A percentile compares a stretch with the other conserved stretches of the same genome.
phyloP scores from a whole-genome alignment of 1,284 basidiomycete genomes.

The Ustilago hordei region DNA sequence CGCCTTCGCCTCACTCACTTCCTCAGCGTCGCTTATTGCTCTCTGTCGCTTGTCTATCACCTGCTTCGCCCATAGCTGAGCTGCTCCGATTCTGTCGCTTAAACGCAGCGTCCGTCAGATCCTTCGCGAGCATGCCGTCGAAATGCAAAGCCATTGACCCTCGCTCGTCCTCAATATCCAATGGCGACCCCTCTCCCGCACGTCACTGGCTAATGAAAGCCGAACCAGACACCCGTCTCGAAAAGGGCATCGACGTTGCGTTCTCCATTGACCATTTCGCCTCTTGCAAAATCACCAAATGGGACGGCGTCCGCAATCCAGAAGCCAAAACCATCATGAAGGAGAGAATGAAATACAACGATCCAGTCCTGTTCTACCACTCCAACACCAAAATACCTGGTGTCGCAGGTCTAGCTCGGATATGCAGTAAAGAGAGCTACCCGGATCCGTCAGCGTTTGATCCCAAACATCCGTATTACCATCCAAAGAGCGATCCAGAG shows the following conservation, averaged over 20 bases:
- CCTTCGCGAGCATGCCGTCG: constrained; percentile 22
- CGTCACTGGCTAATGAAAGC: constrained; percentile 66
- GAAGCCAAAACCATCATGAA: constrained; percentile 93
- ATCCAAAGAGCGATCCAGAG: constrained; percentile 81
- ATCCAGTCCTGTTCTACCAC: constrained; percentile 86
- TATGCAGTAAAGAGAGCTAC: constrained; percentile 40
- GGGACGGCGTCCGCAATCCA: constrained; percentile 92
- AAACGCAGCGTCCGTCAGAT: neutral
- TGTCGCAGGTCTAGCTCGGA: constrained; percentile 66
- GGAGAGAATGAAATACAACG: constrained; percentile 80
- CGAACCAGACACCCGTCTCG: constrained; percentile 63
- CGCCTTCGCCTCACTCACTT: constrained; percentile 1
- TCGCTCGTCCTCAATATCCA: neutral
- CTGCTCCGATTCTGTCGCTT: neutral
- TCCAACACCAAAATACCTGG: constrained; percentile 91
- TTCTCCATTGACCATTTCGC: constrained; percentile 62
- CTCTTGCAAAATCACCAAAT: constrained; percentile 75
- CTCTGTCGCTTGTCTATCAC: neutral
- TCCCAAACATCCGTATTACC: constrained; percentile 83
- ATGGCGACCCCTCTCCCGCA: neutral
- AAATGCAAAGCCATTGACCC: constrained; percentile 28
- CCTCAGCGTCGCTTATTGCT: neutral
- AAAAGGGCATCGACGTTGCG: constrained; percentile 61
- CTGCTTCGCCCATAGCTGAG: neutral
- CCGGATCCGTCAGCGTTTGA: constrained; percentile 56